These are phyloP conservation scores for Monosporascus sp. DNA, from an alignment of 2,329 filamentous ascomycete genomes.

Conservation along the genomic window DNA sequence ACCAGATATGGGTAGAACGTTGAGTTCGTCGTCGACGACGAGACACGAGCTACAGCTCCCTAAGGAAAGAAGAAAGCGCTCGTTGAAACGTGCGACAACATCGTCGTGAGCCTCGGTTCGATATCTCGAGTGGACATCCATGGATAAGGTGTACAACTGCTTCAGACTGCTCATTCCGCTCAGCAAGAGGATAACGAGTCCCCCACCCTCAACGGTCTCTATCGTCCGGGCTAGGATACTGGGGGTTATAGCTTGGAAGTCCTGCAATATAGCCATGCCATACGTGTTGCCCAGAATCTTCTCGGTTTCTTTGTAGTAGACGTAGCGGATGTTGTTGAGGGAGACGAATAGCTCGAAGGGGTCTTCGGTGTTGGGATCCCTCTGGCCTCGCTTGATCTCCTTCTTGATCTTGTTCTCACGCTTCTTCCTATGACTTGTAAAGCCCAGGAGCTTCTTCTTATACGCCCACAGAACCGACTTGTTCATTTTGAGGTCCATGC, in stretches of 20 bases:
- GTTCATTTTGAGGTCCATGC: conserved; percentile 85
- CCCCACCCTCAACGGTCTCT: conserved; percentile 95
- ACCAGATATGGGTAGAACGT: conserved; percentile 93
- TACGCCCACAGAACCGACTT: conserved; percentile 98
- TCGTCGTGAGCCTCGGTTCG: conserved; percentile 94
- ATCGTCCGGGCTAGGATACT: conserved; percentile 92
- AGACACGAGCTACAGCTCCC: conserved; percentile 93
- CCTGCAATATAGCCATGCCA: conserved; percentile 96
- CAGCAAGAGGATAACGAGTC: conserved; percentile 79
- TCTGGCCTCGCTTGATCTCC: conserved; percentile 89
- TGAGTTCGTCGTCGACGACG: conserved; percentile 95
- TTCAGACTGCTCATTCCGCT: conserved; percentile 97
- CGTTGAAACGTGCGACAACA: conserved; percentile 93
- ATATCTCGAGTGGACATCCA: conserved; percentile 97
- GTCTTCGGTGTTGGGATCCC: conserved; percentile 88
- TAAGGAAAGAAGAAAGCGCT: conserved; percentile 90
- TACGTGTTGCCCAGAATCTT: conserved; percentile 98
- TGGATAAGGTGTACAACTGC: conserved; percentile 91
- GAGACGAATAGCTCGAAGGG: conserved; percentile 97
- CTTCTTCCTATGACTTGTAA: conserved; percentile 95
- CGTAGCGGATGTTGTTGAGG: conserved; percentile 94
- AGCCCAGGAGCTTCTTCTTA: conserved; percentile 93
- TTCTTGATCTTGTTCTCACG: conserved; percentile 97
- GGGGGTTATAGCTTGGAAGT: conserved; percentile 97
- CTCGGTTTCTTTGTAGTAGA: conserved; percentile 99